Evolutionary conservation across 768 basidiomycete genomes (phyloP), one percentile per base, ranked within the genome.

Genomic region (Rhizopogon vinicolor): DNA sequence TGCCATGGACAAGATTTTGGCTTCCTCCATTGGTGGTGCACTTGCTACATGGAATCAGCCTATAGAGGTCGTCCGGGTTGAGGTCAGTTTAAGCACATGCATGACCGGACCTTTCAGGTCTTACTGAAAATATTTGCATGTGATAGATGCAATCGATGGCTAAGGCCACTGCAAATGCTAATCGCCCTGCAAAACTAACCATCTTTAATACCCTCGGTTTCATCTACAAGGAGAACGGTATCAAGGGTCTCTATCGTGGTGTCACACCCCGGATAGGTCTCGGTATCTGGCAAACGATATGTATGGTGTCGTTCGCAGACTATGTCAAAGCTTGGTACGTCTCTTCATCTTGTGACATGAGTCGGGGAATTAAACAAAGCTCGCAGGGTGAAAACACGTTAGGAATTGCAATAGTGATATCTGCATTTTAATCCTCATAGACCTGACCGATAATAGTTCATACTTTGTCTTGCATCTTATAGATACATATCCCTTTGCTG

Each of bases 11-110:
- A 98, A 95, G 74, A 93, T 98, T 63, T 54, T 88, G 35, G 80
- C 94, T 7, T 95, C 93, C 16, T 83, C 88, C 1, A 79, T 98
- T 53, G 96, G 91, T 65, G 95, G 97, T 72, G 95, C 97, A 43
- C 74, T 98, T 58, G 96, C 93, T 12, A 97, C 94, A 51, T 99
- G 97, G 97, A 99, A 99, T 72, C 97, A 98, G 69, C 96, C 94
- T 41, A 97, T 98, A 58, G 95, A 98, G 74, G 96, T 98, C 62
- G 82, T 98, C 61, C 91, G 96, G 54, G 93, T 98, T 33, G 95
- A 97, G 80, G 93, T 92, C 68, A 42, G 69, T 61, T 29, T 18
- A 41, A 33, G 1, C 5, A 18, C 16, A 18, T 29, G 3, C 3
- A 48, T 4, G 29, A 31, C n/a, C 43, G 35, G 37, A 16, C 39